Percentiles rank a stretch among this genome's conserved stretches.
Evolutionary conservation across 768 basidiomycete genomes (phyloP).

Genomic region (Amyloporia xantha): DNA sequence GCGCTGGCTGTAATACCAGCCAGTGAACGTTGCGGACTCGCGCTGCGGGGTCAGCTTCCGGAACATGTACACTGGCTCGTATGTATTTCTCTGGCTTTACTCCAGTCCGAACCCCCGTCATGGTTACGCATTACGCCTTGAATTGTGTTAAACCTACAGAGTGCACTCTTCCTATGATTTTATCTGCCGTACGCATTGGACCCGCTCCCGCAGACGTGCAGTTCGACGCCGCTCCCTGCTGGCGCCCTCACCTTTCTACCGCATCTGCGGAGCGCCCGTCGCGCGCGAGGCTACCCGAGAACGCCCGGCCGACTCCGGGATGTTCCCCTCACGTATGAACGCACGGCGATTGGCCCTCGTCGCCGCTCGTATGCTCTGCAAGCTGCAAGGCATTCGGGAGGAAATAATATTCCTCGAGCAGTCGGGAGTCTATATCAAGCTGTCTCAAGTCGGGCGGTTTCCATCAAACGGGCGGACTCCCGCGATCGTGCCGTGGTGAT

Average conservation of each 20-base stretch:
- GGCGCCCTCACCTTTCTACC: neutral
- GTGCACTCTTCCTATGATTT: neutral
- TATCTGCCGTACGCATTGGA: neutral
- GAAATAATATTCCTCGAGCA: too few species aligned
- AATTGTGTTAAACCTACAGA: neutral
- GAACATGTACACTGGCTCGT: neutral
- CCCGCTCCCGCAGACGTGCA: neutral
- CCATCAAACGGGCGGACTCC: too few species aligned
- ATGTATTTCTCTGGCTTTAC: neutral
- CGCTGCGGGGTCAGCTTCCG: too few species aligned
- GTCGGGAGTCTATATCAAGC: too few species aligned
- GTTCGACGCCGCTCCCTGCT: neutral
- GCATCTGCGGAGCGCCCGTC: neutral
- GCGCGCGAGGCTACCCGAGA: neutral
- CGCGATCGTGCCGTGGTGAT: too few species aligned
- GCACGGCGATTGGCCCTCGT: neutral
- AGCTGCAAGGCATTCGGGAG: too few species aligned
- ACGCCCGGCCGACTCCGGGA: too few species aligned
- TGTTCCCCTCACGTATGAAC: neutral
- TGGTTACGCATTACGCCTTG: neutral
- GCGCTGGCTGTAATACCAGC: neutral
- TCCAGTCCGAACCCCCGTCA: neutral
- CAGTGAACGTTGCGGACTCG: neutral
- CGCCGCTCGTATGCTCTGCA: too few species aligned
- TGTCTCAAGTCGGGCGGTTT: too few species aligned